These are phyloP conservation scores for Penicillium sp. DNA, from an alignment of 2,329 filamentous ascomycete species.

Conservation along the genomic window DNA sequence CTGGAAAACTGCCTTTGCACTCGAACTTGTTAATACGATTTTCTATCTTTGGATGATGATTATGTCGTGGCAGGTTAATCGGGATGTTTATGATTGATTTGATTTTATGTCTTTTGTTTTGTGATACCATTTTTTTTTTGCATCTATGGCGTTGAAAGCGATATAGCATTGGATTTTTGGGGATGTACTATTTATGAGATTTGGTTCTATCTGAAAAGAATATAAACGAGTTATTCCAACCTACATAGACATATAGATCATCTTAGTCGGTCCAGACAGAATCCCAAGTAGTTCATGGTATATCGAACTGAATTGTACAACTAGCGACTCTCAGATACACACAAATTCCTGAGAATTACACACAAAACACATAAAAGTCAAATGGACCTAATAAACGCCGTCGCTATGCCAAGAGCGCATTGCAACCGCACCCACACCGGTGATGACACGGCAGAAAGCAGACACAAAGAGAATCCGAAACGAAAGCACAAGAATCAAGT, in stretches of 20 bases:
- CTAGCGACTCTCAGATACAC: constrained; percentile 3
- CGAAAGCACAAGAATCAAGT: constrained; percentile 1
- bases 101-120: constrained; percentile 1
- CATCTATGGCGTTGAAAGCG: constrained; percentile 10
- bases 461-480: constrained; percentile 3
- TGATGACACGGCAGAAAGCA: constrained; percentile 3
- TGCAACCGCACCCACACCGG: constrained; percentile 23
- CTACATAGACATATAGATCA: background rate
- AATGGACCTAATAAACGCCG: constrained; percentile 22
- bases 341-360: constrained; percentile 1
- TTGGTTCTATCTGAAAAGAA: background rate
- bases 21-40: constrained; percentile 63
- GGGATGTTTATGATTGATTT: constrained; percentile 31
- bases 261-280: background rate
- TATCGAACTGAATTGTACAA: background rate
- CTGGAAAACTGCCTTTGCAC: constrained; percentile 64
- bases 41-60: constrained; percentile 68
- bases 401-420: constrained; percentile 36
- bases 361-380: background rate
- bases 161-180: background rate
- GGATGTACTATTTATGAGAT: background rate
- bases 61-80: constrained; percentile 57
- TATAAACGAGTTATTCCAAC: background rate
- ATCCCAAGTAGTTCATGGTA: background rate
- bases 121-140: constrained; percentile 8